These are phyloP conservation scores for Sugiyamaella marilandica DNA, from an alignment of 805 yeast genomes.

Conservation along the genomic window DNA sequence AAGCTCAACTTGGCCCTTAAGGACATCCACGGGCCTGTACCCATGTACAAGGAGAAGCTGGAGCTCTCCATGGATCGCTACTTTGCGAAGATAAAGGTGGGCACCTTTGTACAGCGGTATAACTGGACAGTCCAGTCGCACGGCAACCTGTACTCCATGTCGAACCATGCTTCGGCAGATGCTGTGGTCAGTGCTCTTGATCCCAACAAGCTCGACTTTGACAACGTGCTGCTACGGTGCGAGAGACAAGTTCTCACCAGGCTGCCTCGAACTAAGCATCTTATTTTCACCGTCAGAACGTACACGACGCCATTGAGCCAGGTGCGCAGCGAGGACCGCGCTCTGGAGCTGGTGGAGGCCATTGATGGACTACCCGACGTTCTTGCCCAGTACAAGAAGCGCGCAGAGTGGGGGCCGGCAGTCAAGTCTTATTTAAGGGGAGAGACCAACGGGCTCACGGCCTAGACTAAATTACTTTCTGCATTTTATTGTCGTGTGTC, in stretches of 20 bases:
- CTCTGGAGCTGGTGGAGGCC: slow-evolving; percentile 55
- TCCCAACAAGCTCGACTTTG: slow-evolving; percentile 35
- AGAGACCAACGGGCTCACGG: slow-evolving; percentile 22
- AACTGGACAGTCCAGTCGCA: slow-evolving; percentile 72
- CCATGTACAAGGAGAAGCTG: slow-evolving; percentile 54
- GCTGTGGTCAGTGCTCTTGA: slow-evolving; percentile 23
- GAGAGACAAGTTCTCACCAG: slow-evolving; percentile 57
- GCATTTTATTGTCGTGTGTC: too few relatives aligned
- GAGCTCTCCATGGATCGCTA: slow-evolving; percentile 62
- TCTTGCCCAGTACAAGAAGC: slow-evolving; percentile 57
- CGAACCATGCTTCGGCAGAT: slow-evolving; percentile 37
- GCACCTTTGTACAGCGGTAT: slow-evolving; percentile 54
- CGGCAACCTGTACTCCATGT: slow-evolving; percentile 43
- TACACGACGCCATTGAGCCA: slow-evolving; percentile 50
- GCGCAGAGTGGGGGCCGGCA: slow-evolving; percentile 67
- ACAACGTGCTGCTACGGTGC: slow-evolving; percentile 47
- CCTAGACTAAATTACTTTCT: not conserved
- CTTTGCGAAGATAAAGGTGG: slow-evolving; percentile 51
- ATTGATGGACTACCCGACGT: slow-evolving; percentile 58
- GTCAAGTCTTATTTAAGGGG: slow-evolving; percentile 41
- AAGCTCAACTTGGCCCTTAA: slow-evolving; percentile 53
- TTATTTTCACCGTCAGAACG: slow-evolving; percentile 52
- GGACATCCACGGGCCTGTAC: slow-evolving; percentile 66
- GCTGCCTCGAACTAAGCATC: slow-evolving; percentile 44
- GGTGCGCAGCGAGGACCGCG: slow-evolving; percentile 43